phyloP scores from a whole-genome alignment of 345 rosid genomes.

The Gossypium thurberi region DNA sequence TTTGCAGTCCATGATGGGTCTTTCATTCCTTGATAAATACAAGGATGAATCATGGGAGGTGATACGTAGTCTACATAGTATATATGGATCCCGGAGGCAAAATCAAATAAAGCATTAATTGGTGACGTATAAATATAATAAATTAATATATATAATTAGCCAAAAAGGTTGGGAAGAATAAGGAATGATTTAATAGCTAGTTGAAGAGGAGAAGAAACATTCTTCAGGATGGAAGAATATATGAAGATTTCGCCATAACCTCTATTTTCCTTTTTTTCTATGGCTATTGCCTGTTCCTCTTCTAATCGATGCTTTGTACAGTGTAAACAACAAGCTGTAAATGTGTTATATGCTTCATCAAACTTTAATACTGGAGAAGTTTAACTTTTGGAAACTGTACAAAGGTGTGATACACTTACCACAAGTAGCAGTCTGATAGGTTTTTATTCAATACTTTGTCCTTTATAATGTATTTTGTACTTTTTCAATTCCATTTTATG shows the following conservation, averaged over 20 bases:
- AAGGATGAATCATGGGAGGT: not conserved
- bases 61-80: not conserved
- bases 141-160: not conserved
- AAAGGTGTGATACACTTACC: not conserved
- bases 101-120: not conserved
- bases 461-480: not conserved
- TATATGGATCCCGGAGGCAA: not conserved
- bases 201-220: conserved; percentile 1
- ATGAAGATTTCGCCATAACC: not conserved
- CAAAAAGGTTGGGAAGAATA: not conserved
- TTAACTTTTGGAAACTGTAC: not conserved
- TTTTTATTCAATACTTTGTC: not conserved
- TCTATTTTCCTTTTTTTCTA: not conserved
- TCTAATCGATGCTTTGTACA: conserved; percentile 11
- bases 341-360: not conserved
- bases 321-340: not conserved
- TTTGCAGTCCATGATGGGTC: conserved; percentile 60
- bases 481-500: not conserved
- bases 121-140: not conserved
- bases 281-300: not conserved
- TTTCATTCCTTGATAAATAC: conserved; percentile 43
- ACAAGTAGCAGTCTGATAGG: not conserved
- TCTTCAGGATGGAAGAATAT: not conserved
- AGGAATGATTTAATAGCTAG: not conserved
- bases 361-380: conserved; percentile 7